Evolutionary conservation across 2,329 filamentous ascomycete genomes (phyloP).

Genomic region (Phaeosphaeria sp.): DNA sequence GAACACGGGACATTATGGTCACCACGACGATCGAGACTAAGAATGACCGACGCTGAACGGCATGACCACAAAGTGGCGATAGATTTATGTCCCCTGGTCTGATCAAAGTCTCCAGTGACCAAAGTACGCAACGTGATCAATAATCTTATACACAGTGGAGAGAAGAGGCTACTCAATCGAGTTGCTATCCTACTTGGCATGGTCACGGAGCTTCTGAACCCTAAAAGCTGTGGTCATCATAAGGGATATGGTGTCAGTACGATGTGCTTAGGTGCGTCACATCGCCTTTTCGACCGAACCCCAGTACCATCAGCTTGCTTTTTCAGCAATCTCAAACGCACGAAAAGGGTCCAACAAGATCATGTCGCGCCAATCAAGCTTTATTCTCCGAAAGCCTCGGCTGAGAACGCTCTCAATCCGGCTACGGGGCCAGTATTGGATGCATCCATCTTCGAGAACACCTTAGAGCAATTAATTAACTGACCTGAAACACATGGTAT

Average conservation of each 20-base stretch:
- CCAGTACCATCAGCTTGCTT: background rate
- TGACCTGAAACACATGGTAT: background rate
- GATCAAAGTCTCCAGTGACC: background rate
- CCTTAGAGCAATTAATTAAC: background rate
- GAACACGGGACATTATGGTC: conserved; percentile 19
- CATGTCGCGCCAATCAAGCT: background rate
- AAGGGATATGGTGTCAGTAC: background rate
- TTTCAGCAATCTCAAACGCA: background rate
- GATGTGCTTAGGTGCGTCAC: background rate
- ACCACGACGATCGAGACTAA: conserved; percentile 16
- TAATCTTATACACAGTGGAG: too few relatives aligned
- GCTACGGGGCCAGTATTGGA: background rate
- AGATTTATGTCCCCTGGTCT: background rate
- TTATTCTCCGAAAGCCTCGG: background rate
- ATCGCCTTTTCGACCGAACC: background rate
- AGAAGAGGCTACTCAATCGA: background rate
- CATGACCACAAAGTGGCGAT: background rate
- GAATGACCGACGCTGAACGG: conserved; percentile 7
- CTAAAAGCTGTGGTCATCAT: background rate
- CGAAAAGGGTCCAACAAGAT: background rate
- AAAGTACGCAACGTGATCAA: too few relatives aligned
- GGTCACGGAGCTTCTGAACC: background rate
- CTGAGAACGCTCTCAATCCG: background rate
- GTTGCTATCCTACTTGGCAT: background rate
- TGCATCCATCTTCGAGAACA: background rate